Evolutionary conservation across 2,329 filamentous ascomycete genomes (phyloP).

Genomic region (Penicillium sp.): DNA sequence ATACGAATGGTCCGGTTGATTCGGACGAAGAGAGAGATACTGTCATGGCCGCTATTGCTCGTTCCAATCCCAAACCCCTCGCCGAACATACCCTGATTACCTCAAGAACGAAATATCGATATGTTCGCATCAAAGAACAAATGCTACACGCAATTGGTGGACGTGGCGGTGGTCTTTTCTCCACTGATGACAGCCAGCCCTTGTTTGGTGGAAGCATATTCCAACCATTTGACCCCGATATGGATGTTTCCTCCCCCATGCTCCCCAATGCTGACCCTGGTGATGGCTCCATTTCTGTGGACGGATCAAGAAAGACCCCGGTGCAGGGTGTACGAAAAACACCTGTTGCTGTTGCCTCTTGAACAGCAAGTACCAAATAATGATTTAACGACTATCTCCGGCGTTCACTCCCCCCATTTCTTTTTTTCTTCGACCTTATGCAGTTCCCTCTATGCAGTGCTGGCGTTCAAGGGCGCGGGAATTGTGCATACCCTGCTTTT

Average conservation of each 20-base stretch:
- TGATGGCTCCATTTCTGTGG: conserved; percentile 20
- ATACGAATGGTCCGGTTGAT: conserved; percentile 79
- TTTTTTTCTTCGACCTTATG: not conserved
- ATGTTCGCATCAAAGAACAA: conserved; percentile 65
- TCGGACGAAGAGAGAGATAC: conserved; percentile 91
- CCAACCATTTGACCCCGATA: conserved; percentile 28
- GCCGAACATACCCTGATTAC: conserved; percentile 61
- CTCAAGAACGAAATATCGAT: conserved; percentile 57
- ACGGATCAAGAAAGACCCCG: conserved; percentile 25
- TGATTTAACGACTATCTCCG: conserved; percentile 21
- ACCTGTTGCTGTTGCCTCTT: conserved; percentile 12
- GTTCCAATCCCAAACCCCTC: conserved; percentile 76
- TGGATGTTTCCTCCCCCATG: conserved; percentile 22
- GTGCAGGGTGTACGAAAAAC: conserved; percentile 19
- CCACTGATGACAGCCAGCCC: conserved; percentile 33
- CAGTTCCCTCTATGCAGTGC: conserved; percentile 3
- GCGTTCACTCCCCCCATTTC: not conserved
- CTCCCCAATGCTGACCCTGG: conserved; percentile 18
- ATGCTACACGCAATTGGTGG: conserved; percentile 59
- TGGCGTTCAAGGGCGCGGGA: conserved; percentile 15
- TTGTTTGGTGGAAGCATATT: conserved; percentile 36
- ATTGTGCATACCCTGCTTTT: conserved; percentile 1
- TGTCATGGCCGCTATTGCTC: conserved; percentile 77
- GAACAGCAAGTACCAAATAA: conserved; percentile 1
- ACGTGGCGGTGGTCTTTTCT: conserved; percentile 49